Conservation (phyloP, 2,329 filamentous ascomycete species). For the Colletotrichum sansevieriae region DNA sequence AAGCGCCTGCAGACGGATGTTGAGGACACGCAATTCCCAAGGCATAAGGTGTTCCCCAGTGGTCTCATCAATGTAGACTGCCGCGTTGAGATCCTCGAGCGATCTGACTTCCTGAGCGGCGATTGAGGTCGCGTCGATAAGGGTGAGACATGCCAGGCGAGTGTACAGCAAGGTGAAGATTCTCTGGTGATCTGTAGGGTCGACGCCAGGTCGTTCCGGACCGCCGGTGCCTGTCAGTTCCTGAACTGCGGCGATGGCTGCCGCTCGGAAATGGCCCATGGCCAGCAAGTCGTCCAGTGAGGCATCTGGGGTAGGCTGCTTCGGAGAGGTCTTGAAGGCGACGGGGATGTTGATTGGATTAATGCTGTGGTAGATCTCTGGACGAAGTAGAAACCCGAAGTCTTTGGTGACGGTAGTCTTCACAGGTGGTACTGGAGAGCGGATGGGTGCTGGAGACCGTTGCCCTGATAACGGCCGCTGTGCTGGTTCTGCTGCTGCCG, state of each 20-base stretch:
- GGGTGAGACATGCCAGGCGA: constrained; percentile 83
- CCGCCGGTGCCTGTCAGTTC: constrained; percentile 61
- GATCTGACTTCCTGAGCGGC: constrained; percentile 77
- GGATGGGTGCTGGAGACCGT: constrained; percentile 45
- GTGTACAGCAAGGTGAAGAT: constrained; percentile 87
- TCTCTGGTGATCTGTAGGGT: constrained; percentile 69
- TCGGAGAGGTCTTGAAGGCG: constrained; percentile 77
- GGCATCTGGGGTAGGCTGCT: constrained; percentile 73
- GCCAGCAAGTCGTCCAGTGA: constrained; percentile 77
- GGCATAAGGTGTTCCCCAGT: constrained; percentile 78
- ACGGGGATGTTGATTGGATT: constrained; percentile 71
- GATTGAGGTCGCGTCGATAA: constrained; percentile 79
- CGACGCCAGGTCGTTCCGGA: constrained; percentile 47
- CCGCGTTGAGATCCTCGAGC: constrained; percentile 70
- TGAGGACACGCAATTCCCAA: constrained; percentile 87
- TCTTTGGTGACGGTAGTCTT: constrained; percentile 68
- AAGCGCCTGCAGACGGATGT: constrained; percentile 85
- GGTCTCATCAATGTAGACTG: constrained; percentile 68
- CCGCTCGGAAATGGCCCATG: constrained; percentile 82
- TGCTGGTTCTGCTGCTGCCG: constrained; percentile 40
- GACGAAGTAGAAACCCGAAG: constrained; percentile 83
- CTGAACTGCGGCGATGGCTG: constrained; percentile 76
- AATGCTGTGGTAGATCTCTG: constrained; percentile 86
- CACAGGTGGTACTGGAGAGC: constrained; percentile 53
- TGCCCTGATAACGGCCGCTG: constrained; percentile 39